phyloP scores from a whole-genome alignment of 257 asterid species.

The Rauvolfia tetraphylla region DNA sequence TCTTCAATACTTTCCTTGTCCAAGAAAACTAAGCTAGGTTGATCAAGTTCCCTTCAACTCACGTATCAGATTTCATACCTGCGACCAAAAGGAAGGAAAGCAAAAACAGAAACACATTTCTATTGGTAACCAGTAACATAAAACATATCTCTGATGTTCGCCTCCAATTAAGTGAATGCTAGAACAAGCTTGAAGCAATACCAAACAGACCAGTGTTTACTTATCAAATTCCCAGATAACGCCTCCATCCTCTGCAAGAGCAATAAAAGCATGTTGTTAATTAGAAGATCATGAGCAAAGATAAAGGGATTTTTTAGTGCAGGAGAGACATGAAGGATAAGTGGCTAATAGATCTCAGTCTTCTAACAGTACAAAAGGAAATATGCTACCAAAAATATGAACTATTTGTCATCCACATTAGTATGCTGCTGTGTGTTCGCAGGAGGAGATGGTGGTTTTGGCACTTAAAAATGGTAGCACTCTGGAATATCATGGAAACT shows the following conservation, averaged over 20 bases:
- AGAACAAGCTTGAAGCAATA: background rate
- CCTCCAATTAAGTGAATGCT: background rate
- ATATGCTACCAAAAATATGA: background rate
- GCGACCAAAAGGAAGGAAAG: too few species aligned
- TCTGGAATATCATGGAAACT: too few species aligned
- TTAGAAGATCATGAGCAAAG: background rate
- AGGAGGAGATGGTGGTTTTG: background rate
- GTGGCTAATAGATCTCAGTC: background rate
- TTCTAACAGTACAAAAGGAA: background rate
- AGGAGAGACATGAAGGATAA: background rate
- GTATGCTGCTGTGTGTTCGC: background rate
- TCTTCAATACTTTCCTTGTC: too few species aligned
- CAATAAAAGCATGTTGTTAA: background rate
- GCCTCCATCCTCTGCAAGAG: slow-evolving; percentile 66
- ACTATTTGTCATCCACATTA: background rate
- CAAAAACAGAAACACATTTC: too few species aligned
- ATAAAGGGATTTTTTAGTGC: too few species aligned
- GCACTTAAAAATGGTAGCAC: background rate
- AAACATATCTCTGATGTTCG: background rate
- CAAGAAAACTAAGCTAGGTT: too few species aligned
- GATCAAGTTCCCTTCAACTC: too few species aligned
- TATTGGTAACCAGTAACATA: too few species aligned
- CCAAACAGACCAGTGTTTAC: slow-evolving; percentile 15
- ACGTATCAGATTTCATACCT: too few species aligned
- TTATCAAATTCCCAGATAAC: slow-evolving; percentile 83